phyloP scores from a whole-genome alignment of 257 asterid genomes.

The Salvia miltiorrhiza region DNA sequence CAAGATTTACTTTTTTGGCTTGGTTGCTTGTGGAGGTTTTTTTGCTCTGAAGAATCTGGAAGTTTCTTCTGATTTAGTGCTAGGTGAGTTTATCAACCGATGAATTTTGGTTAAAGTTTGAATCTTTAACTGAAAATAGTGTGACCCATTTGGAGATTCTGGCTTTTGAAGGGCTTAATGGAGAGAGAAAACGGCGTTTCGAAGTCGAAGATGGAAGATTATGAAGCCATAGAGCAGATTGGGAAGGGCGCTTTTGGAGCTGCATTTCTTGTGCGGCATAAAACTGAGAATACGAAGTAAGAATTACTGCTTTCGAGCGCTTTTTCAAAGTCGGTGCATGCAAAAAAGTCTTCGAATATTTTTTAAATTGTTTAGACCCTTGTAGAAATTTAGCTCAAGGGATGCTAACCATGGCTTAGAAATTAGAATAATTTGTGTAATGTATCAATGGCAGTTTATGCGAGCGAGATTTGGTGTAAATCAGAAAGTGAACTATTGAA shows the following conservation, averaged over 20 bases:
- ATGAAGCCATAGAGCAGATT: slow-evolving; percentile 74
- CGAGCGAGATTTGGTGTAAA: not conserved
- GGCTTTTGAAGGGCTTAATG: slow-evolving; percentile 44
- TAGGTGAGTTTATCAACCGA: slow-evolving; percentile 20
- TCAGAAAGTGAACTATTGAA: slow-evolving; percentile 7
- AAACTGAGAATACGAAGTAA: slow-evolving; percentile 65
- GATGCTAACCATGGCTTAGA: not conserved
- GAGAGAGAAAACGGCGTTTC: slow-evolving; percentile 48
- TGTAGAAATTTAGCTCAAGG: slow-evolving; percentile 8
- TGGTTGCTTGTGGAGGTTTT: slow-evolving; percentile 14
- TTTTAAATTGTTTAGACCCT: not conserved
- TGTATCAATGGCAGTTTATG: not conserved
- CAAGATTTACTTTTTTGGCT: slow-evolving; percentile 37
- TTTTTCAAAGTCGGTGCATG: slow-evolving; percentile 26
- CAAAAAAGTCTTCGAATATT: not conserved
- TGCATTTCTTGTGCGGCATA: slow-evolving; percentile 72
- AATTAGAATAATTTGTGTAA: not conserved
- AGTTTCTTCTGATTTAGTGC: slow-evolving; percentile 29
- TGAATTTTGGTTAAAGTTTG: slow-evolving; percentile 16
- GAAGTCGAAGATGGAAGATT: slow-evolving; percentile 64
- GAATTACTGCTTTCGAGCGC: slow-evolving; percentile 15
- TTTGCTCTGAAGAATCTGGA: slow-evolving; percentile 16
- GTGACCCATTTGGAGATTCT: slow-evolving; percentile 30
- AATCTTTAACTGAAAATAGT: slow-evolving; percentile 19
- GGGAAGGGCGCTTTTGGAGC: slow-evolving; percentile 88